Base-by-base conservation (phyloP, 1,284 basidiomycete species). In the Neonothopanus nambi region DNA sequence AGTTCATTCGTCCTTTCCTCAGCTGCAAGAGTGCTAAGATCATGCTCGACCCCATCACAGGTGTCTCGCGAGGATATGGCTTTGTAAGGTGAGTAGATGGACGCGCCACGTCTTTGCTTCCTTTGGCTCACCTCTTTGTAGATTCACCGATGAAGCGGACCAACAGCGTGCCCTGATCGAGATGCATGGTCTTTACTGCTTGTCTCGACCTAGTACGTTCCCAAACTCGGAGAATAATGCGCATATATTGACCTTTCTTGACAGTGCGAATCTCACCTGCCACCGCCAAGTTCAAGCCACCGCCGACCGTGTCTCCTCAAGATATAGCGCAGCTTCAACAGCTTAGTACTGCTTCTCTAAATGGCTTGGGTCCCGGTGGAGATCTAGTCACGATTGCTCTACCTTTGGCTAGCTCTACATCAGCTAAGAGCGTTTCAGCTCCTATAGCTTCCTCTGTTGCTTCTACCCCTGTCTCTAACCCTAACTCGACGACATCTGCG, bases 1-100 rank as follows among this genome's bases (percentile, higher is more conserved):
- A 89, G 66, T 90, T 92, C 60, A 91, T 94, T 53, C 79, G 85
- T 11, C 89, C 91, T 2, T 95, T 95, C 73, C 70, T 85, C 40
- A 93, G 90, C 65, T 93, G 91, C 70, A 93, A 92, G 74, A 94
- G 91, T 66, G 93, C 93, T 28, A 95, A 95, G 73, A 94, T 95
- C 60, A 94, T 95, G 91, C 74, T 91, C 42, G 93, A 95, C 68
- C 90, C 91, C 8, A 82, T 87, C 36, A 93, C 91, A 8, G 92
- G 92, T 20, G 82, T 93, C n/a, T 93, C 90, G 38, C 80, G 91
- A 60, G 91, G 93, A 5, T 95, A 94, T 68, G 92, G 92, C 23
- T 95, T 95, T 64, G 91, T 95, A 30, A 80, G 92, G 89, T 85
- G 59, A 57, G 80, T 68, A 9, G 39, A 49, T 13, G 17, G 9